Conservation (phyloP, 495 filamentous ascomycete species). For the Neurospora sp. region DNA sequence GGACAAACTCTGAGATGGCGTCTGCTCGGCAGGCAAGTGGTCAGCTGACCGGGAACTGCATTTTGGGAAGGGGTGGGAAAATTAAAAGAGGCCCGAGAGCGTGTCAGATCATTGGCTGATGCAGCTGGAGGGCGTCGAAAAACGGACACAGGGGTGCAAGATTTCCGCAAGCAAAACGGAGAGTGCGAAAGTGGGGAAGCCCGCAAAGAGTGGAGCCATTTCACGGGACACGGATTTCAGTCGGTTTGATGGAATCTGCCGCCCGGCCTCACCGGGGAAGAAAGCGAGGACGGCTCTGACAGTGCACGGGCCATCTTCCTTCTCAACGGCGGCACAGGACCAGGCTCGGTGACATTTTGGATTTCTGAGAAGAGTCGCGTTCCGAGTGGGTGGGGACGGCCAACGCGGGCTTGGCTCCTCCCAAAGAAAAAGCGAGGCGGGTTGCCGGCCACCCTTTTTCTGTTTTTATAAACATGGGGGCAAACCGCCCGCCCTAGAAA, state of each 20-base stretch:
- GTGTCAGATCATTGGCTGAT: neutral
- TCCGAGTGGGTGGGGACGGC: slow-evolving; percentile 13
- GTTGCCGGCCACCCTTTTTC: neutral
- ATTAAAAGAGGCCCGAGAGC: too few relatives aligned
- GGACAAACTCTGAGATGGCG: neutral
- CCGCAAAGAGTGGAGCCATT: neutral
- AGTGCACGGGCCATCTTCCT: neutral
- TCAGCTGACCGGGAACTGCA: neutral
- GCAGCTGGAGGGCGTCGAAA: neutral
- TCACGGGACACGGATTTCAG: neutral
- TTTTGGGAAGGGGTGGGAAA: neutral
- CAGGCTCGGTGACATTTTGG: slow-evolving; percentile 2
- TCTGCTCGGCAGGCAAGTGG: neutral
- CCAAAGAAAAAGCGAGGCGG: slow-evolving; percentile 3
- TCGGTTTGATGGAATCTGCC: slow-evolving; percentile 4
- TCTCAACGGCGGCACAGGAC: slow-evolving; percentile 6
- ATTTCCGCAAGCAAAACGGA: neutral
- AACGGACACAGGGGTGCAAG: neutral
- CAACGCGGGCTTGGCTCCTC: slow-evolving; percentile 3
- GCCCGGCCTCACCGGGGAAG: slow-evolving; percentile 17
- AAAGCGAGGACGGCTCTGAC: neutral
- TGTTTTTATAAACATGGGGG: slow-evolving; percentile 9
- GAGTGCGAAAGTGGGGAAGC: neutral
- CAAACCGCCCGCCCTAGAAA: neutral
- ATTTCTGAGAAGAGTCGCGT: neutral